phyloP scores from a whole-genome alignment of 495 filamentous ascomycete genomes.

The Letharia columbiana region DNA sequence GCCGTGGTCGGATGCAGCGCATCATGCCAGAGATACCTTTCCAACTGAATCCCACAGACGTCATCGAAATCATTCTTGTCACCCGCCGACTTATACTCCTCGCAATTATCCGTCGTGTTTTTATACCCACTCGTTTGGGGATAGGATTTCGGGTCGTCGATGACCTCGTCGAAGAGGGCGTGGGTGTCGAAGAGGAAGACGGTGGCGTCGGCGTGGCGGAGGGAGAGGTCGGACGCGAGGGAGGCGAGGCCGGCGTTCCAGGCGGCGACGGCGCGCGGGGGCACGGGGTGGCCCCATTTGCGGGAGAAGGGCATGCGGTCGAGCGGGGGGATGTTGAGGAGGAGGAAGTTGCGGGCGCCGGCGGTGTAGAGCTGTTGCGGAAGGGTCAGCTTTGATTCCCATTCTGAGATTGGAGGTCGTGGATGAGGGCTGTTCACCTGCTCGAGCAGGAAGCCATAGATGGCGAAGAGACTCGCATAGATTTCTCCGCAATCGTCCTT shows the following conservation, averaged over 20 bases:
- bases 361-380: constrained; percentile 42
- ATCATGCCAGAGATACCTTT: constrained; percentile 13
- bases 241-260: constrained; percentile 7
- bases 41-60: neutral
- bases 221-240: neutral
- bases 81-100: neutral
- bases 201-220: neutral
- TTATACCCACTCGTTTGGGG: neutral
- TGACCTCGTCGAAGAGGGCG: constrained; percentile 3
- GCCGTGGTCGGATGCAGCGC: constrained; percentile 9
- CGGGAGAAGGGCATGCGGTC: constrained; percentile 33
- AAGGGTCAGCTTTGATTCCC: too few relatives aligned
- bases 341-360: constrained; percentile 63
- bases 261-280: neutral
- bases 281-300: neutral
- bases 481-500: neutral
- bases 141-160: neutral
- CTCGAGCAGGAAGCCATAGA: constrained; percentile 8
- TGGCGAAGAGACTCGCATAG: neutral
- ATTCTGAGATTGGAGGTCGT: too few relatives aligned
- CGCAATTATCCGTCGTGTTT: neutral
- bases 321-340: constrained; percentile 62
- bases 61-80: neutral
- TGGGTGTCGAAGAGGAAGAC: constrained; percentile 10
- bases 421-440: neutral